Base-by-base conservation (phyloP, 192 early-diverging fungal genomes). In the Helicostylum pulchrum region DNA sequence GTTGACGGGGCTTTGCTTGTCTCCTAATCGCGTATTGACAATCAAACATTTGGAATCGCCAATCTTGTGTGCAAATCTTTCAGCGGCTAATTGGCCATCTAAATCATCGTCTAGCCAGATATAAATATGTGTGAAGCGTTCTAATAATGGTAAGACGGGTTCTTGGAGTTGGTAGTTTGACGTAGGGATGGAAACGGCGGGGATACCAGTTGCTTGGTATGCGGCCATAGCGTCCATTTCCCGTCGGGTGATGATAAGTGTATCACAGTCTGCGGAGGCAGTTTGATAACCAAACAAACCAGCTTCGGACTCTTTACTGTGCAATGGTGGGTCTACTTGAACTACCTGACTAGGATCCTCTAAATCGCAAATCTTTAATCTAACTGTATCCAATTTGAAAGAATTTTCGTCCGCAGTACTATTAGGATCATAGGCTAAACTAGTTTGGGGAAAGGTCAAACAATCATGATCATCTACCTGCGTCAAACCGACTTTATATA, bases 61-160 rank as follows among this genome's bases (percentile, higher is more conserved):
- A 43, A 89, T 67, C 55, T 87, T 89, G 51, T 83, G 77, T 9
- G 82, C 75, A 31, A 89, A 80, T 51, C 78, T 79, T 52, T 80
- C 75, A 0, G 85, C 80, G 1, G 81, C 80, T 34, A 80, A 75
- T 10, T 80, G 76, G 60, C 87, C 87, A 47, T 83, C 78, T n/a
- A 81, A 75, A 68, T 84, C 80, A 72, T 87, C 86, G 71, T 87
- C 80, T 26, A 89, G 67, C 87, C 87, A 89, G 51, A 89, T 62
- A 48, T 89, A 87, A 6, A 89, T 74, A 34, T 79, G 79, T 39
- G 80, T 79, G 57, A 87, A 89, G 11, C 84, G 76, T 57, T 89
- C 86, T 30, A 89, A 55, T 23, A 82, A 73, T 20, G 82, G 84
- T 66, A 87, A 78, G 23, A 80, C 64, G 21, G 80, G 72, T 48